Evolutionary conservation across 306 rosid species (phyloP).

Genomic region (Quercus glauca): DNA sequence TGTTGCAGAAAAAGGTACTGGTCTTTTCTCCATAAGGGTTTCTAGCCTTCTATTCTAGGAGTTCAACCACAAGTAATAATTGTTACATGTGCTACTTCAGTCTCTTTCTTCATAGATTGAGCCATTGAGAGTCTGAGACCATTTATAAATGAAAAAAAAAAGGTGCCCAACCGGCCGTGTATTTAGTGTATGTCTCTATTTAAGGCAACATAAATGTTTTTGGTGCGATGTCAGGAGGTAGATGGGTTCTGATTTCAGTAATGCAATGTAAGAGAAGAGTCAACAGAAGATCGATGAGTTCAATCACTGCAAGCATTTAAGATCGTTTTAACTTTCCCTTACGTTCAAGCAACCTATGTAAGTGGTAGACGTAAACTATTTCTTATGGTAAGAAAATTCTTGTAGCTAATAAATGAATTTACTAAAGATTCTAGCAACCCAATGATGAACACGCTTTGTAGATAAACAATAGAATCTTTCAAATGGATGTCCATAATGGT

Average conservation of each 20-base stretch:
- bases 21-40: conserved; percentile 48
- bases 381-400: no score
- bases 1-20: conserved; percentile 10
- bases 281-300: background rate
- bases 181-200: conserved; percentile 9
- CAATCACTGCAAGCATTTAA: conserved; percentile 20
- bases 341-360: background rate
- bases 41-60: background rate
- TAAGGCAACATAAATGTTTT: conserved; percentile 59
- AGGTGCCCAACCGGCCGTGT: background rate
- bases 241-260: conserved; percentile 28
- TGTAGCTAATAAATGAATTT: no score
- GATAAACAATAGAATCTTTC: no score
- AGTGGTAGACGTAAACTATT: no score
- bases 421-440: no score
- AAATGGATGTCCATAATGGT: no score
- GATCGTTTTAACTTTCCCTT: conserved; percentile 4
- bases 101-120: conserved; percentile 9
- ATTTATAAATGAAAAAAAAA: background rate
- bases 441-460: no score
- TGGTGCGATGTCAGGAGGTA: conserved; percentile 57
- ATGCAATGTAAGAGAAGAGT: background rate
- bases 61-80: background rate
- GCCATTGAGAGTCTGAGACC: background rate
- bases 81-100: background rate